Percentiles rank a stretch among this genome's conserved stretches.
phyloP scores from a whole-genome alignment of 495 filamentous ascomycete genomes.

The Parmelia sp. region DNA sequence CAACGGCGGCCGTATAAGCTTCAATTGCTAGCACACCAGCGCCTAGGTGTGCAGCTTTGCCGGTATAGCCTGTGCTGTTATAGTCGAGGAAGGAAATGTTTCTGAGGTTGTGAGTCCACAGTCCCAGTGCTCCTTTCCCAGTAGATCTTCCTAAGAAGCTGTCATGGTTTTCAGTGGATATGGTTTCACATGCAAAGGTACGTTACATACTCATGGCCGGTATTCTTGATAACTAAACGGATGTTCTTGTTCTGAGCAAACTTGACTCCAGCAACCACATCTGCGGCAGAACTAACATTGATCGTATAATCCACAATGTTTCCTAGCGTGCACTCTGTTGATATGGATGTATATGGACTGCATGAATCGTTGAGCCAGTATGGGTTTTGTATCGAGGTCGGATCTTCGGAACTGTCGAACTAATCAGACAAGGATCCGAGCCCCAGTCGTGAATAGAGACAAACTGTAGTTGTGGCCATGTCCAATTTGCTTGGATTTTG shows the following conservation, averaged over 20 bases:
- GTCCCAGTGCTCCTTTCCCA: constrained; percentile 47
- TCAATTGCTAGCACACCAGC: constrained; percentile 43
- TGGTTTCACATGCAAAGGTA: background rate
- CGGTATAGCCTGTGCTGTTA: constrained; percentile 29
- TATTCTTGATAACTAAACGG: constrained; percentile 62
- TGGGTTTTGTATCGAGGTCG: too few relatives aligned
- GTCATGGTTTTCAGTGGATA: too few relatives aligned
- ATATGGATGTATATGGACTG: constrained; percentile 43
- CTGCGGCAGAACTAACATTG: constrained; percentile 47
- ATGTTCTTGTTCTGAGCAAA: constrained; percentile 56
- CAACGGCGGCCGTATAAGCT: constrained; percentile 39
- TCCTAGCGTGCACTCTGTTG: constrained; percentile 49
- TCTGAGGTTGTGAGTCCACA: constrained; percentile 61
- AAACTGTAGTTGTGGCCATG: too few relatives aligned
- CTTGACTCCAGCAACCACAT: constrained; percentile 54
- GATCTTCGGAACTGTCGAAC: too few relatives aligned
- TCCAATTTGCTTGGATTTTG: too few relatives aligned
- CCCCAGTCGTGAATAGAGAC: too few relatives aligned
- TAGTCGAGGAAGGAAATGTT: constrained; percentile 39
- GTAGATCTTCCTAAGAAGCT: constrained; percentile 51
- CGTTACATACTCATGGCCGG: constrained; percentile 51
- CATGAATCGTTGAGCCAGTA: too few relatives aligned
- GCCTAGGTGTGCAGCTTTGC: constrained; percentile 46
- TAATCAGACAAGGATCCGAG: too few relatives aligned
- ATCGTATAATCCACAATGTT: constrained; percentile 56